Base-by-base conservation (phyloP, 345 rosid species). In the Jatropha curcas region DNA sequence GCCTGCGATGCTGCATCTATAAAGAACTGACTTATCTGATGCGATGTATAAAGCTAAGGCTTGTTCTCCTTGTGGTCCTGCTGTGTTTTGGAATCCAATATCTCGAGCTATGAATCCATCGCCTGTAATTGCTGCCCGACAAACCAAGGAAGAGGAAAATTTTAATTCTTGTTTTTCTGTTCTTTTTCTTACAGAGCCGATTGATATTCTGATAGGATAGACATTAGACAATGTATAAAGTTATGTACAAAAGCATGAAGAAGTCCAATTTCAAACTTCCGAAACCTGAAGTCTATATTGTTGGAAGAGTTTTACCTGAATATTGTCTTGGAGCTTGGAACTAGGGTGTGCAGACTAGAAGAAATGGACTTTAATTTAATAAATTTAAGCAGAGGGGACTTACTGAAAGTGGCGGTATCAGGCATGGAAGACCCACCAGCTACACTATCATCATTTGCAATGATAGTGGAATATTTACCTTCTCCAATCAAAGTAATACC, bases 401-500 rank as follows among this genome's bases (percentile, higher is more conserved):
- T 0, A 93, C 95, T 79, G 73, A 93, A 80, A 31, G 98, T 90
- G 52, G 98, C 93, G 16, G 97, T 75, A 69, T 59, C 85, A 1
- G 88, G 80, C 80, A 85, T 82, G 65, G 94, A 81, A 67, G 87
- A 58, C 30, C 98, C 98, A n/a, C 84, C 81, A 9, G 74, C 75
- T 13, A 24, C 85, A 10, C 90, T 91, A 72, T 76, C 88, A 71
- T 76, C 87, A 2, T 88, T 85, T 1, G 77, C 74, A 58, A 93
- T 85, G 28, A 91, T 67, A 20, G 98, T 91, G 14, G 61, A 57
- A 73, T 89, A 82, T 80, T 89, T 93, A 1, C 97, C 97, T n/a
- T 91, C 98, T 65, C 98, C 98, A 5, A 91, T 82, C 86, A 93
- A 80, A 2, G 88, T 85, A 74, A 93, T 87, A 25, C 88, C 89